These are phyloP conservation scores for Chrysanthemum seticuspe DNA, from an alignment of 129 eudicot genomes.

Conservation along the genomic window DNA sequence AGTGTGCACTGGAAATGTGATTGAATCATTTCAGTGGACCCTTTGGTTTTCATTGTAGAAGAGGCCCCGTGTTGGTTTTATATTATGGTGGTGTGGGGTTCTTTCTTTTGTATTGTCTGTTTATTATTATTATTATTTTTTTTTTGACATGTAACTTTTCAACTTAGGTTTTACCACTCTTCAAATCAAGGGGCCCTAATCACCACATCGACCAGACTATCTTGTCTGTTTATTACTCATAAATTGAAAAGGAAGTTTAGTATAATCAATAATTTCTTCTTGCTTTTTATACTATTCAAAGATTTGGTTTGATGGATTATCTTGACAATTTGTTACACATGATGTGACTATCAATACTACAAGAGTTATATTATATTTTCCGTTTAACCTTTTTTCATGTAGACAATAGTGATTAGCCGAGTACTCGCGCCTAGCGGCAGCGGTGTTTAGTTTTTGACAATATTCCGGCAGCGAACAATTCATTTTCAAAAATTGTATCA, in stretches of 20 bases:
- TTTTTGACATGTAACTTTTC: too few species aligned
- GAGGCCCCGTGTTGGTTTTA: slow-evolving; percentile 19
- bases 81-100: slow-evolving; percentile 28
- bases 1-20: slow-evolving; percentile 24
- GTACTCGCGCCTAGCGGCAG: too few species aligned
- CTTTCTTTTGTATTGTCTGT: slow-evolving; percentile 12
- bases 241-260: slow-evolving; percentile 6
- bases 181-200: too few species aligned
- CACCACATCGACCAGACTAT: too few species aligned
- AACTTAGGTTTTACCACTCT: too few species aligned
- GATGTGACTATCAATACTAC: not conserved
- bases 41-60: slow-evolving; percentile 19
- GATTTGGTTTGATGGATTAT: slow-evolving; percentile 19
- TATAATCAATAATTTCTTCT: not conserved
- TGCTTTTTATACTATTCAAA: slow-evolving; percentile 11
- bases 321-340: slow-evolving; percentile 17
- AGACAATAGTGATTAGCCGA: too few species aligned
- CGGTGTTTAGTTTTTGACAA: too few species aligned
- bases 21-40: slow-evolving; percentile 32
- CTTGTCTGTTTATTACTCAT: too few species aligned
- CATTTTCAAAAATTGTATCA: too few species aligned
- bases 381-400: too few species aligned
- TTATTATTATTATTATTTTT: not conserved
- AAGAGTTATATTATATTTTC: too few species aligned
- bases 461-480: too few species aligned